phyloP scores from a whole-genome alignment of 306 rosid species.

The Malus sieversii region DNA sequence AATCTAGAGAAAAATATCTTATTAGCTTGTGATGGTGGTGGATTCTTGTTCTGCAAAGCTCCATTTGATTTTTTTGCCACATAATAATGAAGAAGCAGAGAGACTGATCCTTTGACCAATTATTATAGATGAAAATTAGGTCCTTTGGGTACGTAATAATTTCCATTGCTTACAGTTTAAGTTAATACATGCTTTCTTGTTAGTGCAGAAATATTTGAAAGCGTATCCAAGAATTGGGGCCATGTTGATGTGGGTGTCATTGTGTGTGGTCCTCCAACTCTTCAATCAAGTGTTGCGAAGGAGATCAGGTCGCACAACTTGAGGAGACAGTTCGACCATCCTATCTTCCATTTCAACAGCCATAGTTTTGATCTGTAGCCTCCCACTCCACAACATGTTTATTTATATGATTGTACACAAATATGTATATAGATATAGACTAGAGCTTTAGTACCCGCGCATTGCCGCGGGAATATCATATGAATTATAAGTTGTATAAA shows the following conservation, averaged over 20 bases:
- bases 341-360: constrained; percentile 83
- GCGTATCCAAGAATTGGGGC: constrained; percentile 57
- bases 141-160: no score
- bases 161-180: not conserved
- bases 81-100: no score
- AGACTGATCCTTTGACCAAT: no score
- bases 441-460: no score
- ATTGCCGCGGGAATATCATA: no score
- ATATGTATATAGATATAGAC: no score
- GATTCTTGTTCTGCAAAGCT: no score
- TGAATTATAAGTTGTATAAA: no score
- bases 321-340: constrained; percentile 40
- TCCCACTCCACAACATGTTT: not conserved
- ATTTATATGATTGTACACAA: not conserved
- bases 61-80: no score
- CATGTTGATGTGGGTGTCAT: constrained; percentile 70
- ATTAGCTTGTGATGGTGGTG: no score
- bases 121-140: no score
- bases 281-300: constrained; percentile 69
- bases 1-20: no score
- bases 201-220: constrained; percentile 58
- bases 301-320: constrained; percentile 67
- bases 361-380: constrained; percentile 83
- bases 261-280: constrained; percentile 85
- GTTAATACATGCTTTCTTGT: not conserved